Evolutionary conservation across 129 eudicot species (phyloP).

Genomic region (Rutidosis leptorrhynchoides): DNA sequence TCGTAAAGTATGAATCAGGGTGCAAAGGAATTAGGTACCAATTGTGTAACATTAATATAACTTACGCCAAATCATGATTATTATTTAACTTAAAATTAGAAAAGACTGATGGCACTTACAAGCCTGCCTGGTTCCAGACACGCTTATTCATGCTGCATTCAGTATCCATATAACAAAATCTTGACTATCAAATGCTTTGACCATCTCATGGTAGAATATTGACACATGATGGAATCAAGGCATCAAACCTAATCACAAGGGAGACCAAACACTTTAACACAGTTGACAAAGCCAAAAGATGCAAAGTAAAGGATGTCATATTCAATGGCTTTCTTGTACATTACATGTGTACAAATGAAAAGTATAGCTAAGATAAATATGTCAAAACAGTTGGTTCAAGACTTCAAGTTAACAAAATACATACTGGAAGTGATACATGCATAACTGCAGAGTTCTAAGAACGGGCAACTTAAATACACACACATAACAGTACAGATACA

Average conservation of each 20-base stretch:
- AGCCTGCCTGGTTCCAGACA: conserved; percentile 25
- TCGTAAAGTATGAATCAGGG: background rate
- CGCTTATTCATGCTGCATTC: conserved; percentile 6
- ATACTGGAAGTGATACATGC: conserved; percentile 19
- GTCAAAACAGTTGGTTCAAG: background rate
- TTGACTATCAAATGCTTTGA: conserved; percentile 12
- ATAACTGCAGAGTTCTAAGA: conserved; percentile 8
- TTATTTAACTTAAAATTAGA: background rate
- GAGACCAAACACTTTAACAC: conserved; percentile 8
- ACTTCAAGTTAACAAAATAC: conserved; percentile 3
- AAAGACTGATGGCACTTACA: conserved; percentile 17
- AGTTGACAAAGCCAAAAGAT: conserved; percentile 20
- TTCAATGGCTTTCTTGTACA: conserved; percentile 6
- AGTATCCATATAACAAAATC: conserved; percentile 13
- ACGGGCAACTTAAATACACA: conserved; percentile 12
- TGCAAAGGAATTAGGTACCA: background rate
- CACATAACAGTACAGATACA: background rate
- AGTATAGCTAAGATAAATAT: conserved; percentile 13
- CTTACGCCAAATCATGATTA: background rate
- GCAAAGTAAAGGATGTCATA: conserved; percentile 8
- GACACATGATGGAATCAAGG: conserved; percentile 7
- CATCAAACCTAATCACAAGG: conserved; percentile 21
- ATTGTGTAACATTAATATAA: background rate
- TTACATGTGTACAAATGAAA: conserved; percentile 7
- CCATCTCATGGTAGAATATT: conserved; percentile 19